A percentile compares a stretch with the other conserved stretches of the same genome.
Conservation (phyloP, 2,329 filamentous ascomycete species). For the Xylariaceae sp. region DNA sequence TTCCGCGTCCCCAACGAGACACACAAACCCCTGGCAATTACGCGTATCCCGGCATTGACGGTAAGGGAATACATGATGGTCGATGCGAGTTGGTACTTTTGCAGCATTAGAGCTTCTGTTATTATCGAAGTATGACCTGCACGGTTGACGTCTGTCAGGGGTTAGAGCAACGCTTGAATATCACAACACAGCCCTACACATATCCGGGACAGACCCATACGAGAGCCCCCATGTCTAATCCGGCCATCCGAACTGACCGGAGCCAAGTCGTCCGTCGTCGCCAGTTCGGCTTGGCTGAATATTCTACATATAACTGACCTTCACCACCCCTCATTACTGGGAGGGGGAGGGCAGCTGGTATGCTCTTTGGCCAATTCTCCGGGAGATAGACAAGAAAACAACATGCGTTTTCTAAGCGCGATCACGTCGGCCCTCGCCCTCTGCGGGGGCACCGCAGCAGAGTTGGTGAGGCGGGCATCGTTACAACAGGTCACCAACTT, state of each 20-base stretch:
- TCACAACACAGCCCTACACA: too few species aligned
- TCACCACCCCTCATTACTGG: background rate
- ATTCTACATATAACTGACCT: background rate
- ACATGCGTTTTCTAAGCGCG: constrained; percentile 13
- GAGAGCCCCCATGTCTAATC: background rate
- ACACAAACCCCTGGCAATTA: background rate
- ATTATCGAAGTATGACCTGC: background rate
- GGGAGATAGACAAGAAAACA: background rate
- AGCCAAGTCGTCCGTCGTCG: background rate
- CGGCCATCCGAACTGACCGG: background rate
- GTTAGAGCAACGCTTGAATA: background rate
- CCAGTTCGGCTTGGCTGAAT: background rate
- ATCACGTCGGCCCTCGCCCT: constrained; percentile 16
- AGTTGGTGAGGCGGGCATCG: constrained; percentile 17
- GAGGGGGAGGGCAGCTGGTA: background rate
- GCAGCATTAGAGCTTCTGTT: too few species aligned
- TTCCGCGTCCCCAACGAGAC: background rate
- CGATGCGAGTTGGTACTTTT: too few species aligned
- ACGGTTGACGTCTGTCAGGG: background rate
- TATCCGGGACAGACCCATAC: background rate
- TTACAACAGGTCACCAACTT: constrained; percentile 30
- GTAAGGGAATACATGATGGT: too few species aligned
- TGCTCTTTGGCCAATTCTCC: background rate
- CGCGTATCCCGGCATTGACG: too few species aligned
- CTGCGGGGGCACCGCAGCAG: constrained; percentile 11